phyloP scores from a whole-genome alignment of 2,329 filamentous ascomycete species.

The Ceratocystiopsis sp. region DNA sequence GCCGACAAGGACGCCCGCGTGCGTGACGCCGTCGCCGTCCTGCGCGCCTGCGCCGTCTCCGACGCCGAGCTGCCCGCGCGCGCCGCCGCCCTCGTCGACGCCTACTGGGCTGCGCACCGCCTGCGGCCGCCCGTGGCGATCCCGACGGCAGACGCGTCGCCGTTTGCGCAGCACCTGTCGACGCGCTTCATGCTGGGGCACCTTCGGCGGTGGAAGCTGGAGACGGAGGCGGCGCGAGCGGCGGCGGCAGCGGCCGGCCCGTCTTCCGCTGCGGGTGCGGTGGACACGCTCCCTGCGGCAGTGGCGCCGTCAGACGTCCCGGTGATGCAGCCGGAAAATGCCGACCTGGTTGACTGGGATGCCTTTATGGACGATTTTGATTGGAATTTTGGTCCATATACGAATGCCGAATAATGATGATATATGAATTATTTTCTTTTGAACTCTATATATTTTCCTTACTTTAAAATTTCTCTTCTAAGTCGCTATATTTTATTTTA shows the following conservation, averaged over 20 bases:
- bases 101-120: slow-evolving; percentile 27
- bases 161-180: slow-evolving; percentile 27
- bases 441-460: no score
- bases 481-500: no score
- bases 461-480: no score
- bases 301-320: slow-evolving; percentile 3
- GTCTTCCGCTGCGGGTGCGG: no score
- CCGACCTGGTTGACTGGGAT: slow-evolving; percentile 32
- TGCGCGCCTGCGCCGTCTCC: slow-evolving; percentile 26
- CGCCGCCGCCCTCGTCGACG: slow-evolving; percentile 28
- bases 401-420: no score
- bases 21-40: slow-evolving; percentile 17
- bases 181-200: slow-evolving; percentile 34
- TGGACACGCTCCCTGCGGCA: no score
- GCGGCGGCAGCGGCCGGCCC: slow-evolving; percentile 9
- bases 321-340: slow-evolving; percentile 6
- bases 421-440: no score
- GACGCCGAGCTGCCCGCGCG: slow-evolving; percentile 32
- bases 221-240: slow-evolving; percentile 21
- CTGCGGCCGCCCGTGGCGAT: slow-evolving; percentile 22
- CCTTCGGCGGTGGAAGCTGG: slow-evolving; percentile 27
- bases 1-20: slow-evolving; percentile 15
- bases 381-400: slow-evolving; percentile 19
- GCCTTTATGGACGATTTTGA: slow-evolving; percentile 34
- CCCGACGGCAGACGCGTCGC: slow-evolving; percentile 19